phyloP scores from a whole-genome alignment of 352 stramenopile genomes.

The Globisporangium spiculum region DNA sequence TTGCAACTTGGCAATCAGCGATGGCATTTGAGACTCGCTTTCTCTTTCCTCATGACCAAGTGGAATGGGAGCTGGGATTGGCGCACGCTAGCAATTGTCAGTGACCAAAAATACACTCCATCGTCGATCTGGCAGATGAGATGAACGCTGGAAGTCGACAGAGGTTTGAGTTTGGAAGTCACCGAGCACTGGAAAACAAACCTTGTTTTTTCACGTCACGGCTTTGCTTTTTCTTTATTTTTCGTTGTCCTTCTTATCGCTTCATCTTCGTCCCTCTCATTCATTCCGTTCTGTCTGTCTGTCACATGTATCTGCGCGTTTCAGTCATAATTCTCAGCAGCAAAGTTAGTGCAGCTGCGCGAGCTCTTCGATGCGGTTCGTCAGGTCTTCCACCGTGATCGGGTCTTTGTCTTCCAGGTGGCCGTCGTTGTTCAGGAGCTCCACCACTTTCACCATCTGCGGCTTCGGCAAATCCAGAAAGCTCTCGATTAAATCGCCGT shows the following conservation, averaged over 20 bases:
- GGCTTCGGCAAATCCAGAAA: conserved; percentile 92
- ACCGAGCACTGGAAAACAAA: neutral
- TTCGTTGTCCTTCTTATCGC: neutral
- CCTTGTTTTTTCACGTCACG: neutral
- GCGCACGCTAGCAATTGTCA: neutral
- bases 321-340: neutral
- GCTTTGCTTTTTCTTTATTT: neutral
- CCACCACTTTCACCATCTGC: conserved; percentile 89
- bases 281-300: neutral
- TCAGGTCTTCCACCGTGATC: conserved; percentile 46
- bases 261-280: neutral
- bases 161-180: neutral
- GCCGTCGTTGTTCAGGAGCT: conserved; percentile 82
- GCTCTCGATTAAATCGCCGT: conserved; percentile 94
- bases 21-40: neutral
- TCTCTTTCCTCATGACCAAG: neutral
- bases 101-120: neutral
- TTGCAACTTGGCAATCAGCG: neutral
- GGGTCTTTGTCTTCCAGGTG: neutral
- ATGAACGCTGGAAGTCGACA: neutral
- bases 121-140: neutral
- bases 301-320: neutral
- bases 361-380: conserved; percentile 67
- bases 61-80: neutral
- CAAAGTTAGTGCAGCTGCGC: conserved; percentile 57